These are phyloP conservation scores for Nidula niveotomentosa DNA, from an alignment of 1,284 basidiomycete species.

Conservation along the genomic window DNA sequence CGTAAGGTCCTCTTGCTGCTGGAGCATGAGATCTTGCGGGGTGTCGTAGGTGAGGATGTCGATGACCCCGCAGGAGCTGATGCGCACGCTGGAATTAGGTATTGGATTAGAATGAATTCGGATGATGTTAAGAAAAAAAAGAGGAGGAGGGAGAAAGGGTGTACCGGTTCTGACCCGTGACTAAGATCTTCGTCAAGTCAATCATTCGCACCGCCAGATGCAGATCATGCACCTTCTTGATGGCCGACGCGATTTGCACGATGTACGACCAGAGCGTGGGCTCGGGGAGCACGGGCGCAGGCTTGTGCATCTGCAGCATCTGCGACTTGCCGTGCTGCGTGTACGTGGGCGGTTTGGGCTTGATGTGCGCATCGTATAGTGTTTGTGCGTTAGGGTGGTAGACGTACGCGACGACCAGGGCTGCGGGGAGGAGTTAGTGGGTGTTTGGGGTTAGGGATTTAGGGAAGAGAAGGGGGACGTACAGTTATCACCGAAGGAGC, in stretches of 20 bases:
- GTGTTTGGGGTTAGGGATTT: neutral
- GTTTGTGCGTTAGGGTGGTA: slow-evolving; percentile 89
- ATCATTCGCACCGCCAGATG: slow-evolving; percentile 84
- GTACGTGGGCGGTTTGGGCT: slow-evolving; percentile 39
- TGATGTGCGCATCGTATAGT: slow-evolving; percentile 71
- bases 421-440: slow-evolving; percentile 34
- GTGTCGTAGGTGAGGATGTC: slow-evolving; percentile 83
- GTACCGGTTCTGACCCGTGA: slow-evolving; percentile 89
- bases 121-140: neutral
- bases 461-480: slow-evolving; percentile 26
- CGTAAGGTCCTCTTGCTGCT: slow-evolving; percentile 88
- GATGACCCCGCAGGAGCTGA: slow-evolving; percentile 82
- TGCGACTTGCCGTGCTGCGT: slow-evolving; percentile 39
- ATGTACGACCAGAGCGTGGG: slow-evolving; percentile 94
- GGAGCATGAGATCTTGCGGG: slow-evolving; percentile 53
- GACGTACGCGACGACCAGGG: slow-evolving; percentile 91
- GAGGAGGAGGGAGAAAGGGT: slow-evolving; percentile 1
- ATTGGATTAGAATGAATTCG: neutral
- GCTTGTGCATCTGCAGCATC: slow-evolving; percentile 12
- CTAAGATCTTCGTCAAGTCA: slow-evolving; percentile 86
- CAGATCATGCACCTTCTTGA: slow-evolving; percentile 84
- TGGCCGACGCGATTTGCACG: slow-evolving; percentile 86
- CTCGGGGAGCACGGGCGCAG: slow-evolving; percentile 59
- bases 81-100: slow-evolving; percentile 54
- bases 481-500: slow-evolving; percentile 94